These are phyloP conservation scores for Monilinia vaccinii-corymbosi DNA, from an alignment of 2,329 filamentous ascomycete genomes.

Conservation along the genomic window DNA sequence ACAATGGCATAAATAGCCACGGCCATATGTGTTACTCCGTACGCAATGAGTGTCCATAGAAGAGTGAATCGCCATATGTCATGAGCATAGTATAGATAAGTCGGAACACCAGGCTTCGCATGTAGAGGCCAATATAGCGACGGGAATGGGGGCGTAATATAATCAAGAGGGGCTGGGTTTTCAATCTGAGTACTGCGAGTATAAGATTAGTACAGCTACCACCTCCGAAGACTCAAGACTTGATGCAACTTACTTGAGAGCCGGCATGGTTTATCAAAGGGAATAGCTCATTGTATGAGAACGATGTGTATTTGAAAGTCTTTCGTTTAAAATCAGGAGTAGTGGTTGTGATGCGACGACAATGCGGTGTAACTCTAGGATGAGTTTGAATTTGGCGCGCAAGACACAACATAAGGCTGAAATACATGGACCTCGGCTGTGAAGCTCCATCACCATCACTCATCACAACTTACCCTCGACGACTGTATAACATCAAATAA, in stretches of 20 bases:
- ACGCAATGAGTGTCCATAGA: constrained; percentile 59
- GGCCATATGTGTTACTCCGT: constrained; percentile 48
- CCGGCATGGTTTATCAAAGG: constrained; percentile 11
- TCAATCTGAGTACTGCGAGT: constrained; percentile 19
- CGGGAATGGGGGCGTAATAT: constrained; percentile 54
- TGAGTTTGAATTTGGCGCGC: not conserved
- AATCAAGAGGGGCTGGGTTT: constrained; percentile 36
- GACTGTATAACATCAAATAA: not conserved
- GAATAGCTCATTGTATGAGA: not conserved
- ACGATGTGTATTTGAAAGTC: not conserved
- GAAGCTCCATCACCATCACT: not conserved
- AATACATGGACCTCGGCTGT: not conserved
- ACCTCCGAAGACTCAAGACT: too few relatives aligned
- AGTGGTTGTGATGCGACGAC: not conserved
- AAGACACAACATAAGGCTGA: not conserved
- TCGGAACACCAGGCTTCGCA: constrained; percentile 35
- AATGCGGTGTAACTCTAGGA: not conserved
- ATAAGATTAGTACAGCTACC: constrained; percentile 6
- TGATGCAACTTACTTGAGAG: constrained; percentile 15
- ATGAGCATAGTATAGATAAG: constrained; percentile 47
- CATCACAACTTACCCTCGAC: not conserved
- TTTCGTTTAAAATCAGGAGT: not conserved
- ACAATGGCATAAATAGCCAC: constrained; percentile 51
- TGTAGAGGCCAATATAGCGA: constrained; percentile 55
- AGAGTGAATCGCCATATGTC: constrained; percentile 65